phyloP scores from a whole-genome alignment of 2,329 filamentous ascomycete genomes.

The Cercospora sp. region DNA sequence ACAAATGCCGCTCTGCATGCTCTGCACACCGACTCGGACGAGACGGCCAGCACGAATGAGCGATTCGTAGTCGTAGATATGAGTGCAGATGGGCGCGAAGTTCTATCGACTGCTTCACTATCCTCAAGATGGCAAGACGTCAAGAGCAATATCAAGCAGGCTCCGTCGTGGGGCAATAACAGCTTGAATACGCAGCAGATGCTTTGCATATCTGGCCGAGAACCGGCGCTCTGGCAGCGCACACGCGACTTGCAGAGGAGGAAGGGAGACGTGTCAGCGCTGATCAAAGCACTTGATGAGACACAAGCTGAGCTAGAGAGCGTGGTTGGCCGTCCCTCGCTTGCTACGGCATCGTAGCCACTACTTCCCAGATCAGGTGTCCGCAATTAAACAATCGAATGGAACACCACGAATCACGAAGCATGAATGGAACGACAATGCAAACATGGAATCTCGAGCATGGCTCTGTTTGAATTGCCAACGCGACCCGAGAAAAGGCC shows the following conservation, averaged over 20 bases:
- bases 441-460: not conserved
- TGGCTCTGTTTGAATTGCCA: not conserved
- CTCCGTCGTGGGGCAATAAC: constrained; percentile 63
- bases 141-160: constrained; percentile 54
- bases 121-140: constrained; percentile 71
- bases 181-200: constrained; percentile 53
- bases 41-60: constrained; percentile 42
- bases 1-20: constrained; percentile 63
- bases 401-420: not conserved
- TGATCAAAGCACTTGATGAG: constrained; percentile 42
- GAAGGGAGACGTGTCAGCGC: constrained; percentile 40
- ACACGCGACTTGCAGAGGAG: constrained; percentile 37
- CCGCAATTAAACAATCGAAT: not conserved
- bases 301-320: constrained; percentile 40
- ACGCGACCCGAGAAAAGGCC: not conserved
- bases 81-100: constrained; percentile 46
- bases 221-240: constrained; percentile 28
- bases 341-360: not conserved
- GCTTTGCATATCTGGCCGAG: constrained; percentile 60
- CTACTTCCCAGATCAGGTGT: not conserved
- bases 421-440: not conserved
- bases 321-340: constrained; percentile 31
- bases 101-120: constrained; percentile 71
- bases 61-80: constrained; percentile 61
- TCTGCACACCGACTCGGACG: constrained; percentile 39